Evolutionary conservation across 768 basidiomycete genomes (phyloP).

Genomic region (Boletus sp.): DNA sequence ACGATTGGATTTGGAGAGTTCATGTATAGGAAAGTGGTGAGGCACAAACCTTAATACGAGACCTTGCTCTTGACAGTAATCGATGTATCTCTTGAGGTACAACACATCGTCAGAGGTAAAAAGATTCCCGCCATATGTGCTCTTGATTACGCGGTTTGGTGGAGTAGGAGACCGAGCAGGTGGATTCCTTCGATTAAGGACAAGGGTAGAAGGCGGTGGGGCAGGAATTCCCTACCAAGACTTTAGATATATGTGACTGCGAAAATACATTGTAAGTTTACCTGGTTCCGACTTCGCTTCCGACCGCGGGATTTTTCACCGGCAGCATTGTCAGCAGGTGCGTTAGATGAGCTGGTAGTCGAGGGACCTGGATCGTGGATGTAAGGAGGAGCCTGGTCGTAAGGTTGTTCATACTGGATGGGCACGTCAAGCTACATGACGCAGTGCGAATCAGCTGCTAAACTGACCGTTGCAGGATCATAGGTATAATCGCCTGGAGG

Average conservation of each 20-base stretch:
- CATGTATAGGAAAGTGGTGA: neutral
- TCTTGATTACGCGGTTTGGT: slow-evolving; percentile 79
- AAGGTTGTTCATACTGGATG: slow-evolving; percentile 51
- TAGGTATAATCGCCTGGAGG: slow-evolving; percentile 51
- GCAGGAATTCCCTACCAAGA: slow-evolving; percentile 53
- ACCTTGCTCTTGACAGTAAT: slow-evolving; percentile 87
- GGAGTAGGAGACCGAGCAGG: slow-evolving; percentile 81
- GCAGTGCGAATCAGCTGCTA: neutral
- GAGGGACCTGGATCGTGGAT: slow-evolving; percentile 51
- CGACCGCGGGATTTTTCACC: slow-evolving; percentile 58
- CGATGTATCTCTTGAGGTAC: slow-evolving; percentile 85
- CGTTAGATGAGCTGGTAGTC: slow-evolving; percentile 40
- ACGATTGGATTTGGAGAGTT: slow-evolving; percentile 26
- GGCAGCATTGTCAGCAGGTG: slow-evolving; percentile 21
- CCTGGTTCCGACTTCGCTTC: slow-evolving; percentile 64
- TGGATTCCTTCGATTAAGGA: slow-evolving; percentile 60
- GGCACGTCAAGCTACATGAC: slow-evolving; percentile 6
- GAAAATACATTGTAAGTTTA: slow-evolving; percentile 17
- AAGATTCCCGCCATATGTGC: slow-evolving; percentile 84
- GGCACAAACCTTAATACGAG: slow-evolving; percentile 64
- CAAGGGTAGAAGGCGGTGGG: slow-evolving; percentile 61
- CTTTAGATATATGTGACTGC: neutral
- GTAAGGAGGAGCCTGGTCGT: slow-evolving; percentile 54
- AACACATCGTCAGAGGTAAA: slow-evolving; percentile 82
- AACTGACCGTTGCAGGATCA: slow-evolving; percentile 47